Base-by-base conservation (phyloP, 2,329 filamentous ascomycete species). In the Coniochaeta sp. region DNA sequence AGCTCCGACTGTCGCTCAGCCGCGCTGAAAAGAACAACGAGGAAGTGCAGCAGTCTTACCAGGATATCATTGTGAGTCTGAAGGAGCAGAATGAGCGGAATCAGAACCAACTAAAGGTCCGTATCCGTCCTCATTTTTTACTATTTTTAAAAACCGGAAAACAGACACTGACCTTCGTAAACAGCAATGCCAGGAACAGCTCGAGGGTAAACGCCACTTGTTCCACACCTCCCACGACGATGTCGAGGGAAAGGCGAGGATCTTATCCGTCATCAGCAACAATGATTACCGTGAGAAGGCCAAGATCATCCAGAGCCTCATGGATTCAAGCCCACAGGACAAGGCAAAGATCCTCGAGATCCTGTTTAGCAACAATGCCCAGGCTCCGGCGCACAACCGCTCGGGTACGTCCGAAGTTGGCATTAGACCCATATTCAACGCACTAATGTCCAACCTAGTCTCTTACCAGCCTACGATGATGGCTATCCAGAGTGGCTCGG, bases 201-300 rank as follows among this genome's bases (percentile, higher is more conserved):
- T 58, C 22, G 38, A 58, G 34, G 56, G 56, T 17, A 58, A 58
- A 44, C 56, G 56, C 26, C 34, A 58, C 7, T 26, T 58, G 36
- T 58, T 58, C 38, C 33, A 34, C 22, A 44, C 56, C 16, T 16
- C 56, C 38, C 26, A n/a, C 16, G 31, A 57, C 8, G 54, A 57
- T n/a, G 54, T 38, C 31, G 54, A 57, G 54, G 54, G 31, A 11
- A 57, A 38, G 26, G 54, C 54, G 2, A 19, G 19, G n/a, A 36
- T 57, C 8, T n/a, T 57, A 31, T 34, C 28, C 54, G 26, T 38
- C 6, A 22, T 57, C 54, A 36, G 28, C 26, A n/a, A 38, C 31
- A 57, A 38, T n/a, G n/a, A 38, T 31, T 57, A 34, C 31, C 31
- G 2, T 17, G 31, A 57, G 14, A 57, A 57, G 34, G 54, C 54